These are phyloP conservation scores for Comarum palustre DNA, from an alignment of 306 rosid species.

Conservation along the genomic window DNA sequence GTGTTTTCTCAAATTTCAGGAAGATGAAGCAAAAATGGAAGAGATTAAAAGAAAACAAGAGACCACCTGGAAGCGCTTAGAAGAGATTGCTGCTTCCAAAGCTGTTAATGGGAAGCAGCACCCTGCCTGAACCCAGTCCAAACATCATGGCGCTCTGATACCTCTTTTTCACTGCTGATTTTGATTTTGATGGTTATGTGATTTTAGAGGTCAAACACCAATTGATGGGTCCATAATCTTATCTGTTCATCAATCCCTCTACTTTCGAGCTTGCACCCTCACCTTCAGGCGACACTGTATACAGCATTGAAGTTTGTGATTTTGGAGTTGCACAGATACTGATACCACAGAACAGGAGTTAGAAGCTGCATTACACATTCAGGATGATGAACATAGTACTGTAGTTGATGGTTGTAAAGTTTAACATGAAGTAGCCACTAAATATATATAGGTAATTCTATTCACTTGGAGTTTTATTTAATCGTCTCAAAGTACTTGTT, in stretches of 20 bases:
- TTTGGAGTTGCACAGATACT: conserved; percentile 21
- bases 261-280: conserved; percentile 10
- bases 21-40: conserved; percentile 44
- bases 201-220: conserved; percentile 25
- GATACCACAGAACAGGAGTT: conserved; percentile 20
- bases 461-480: conserved; percentile 15
- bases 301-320: conserved; percentile 17
- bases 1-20: conserved; percentile 50
- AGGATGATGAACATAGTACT: conserved; percentile 21
- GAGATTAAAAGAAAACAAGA: conserved; percentile 45
- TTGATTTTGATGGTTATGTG: conserved; percentile 14
- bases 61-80: conserved; percentile 52
- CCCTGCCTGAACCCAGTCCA: conserved; percentile 9
- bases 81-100: conserved; percentile 55
- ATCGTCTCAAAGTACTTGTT: conserved; percentile 31
- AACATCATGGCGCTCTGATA: conserved; percentile 17
- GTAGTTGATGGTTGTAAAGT: conserved; percentile 23
- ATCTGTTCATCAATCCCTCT: conserved; percentile 17
- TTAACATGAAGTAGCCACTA: conserved; percentile 27
- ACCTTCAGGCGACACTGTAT: conserved; percentile 7
- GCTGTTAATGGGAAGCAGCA: conserved; percentile 39
- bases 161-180: conserved; percentile 16
- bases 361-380: conserved; percentile 17
- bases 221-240: background rate
- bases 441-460: conserved; percentile 16